phyloP scores from a whole-genome alignment of 257 asterid genomes.

The Eustoma russellianum region DNA sequence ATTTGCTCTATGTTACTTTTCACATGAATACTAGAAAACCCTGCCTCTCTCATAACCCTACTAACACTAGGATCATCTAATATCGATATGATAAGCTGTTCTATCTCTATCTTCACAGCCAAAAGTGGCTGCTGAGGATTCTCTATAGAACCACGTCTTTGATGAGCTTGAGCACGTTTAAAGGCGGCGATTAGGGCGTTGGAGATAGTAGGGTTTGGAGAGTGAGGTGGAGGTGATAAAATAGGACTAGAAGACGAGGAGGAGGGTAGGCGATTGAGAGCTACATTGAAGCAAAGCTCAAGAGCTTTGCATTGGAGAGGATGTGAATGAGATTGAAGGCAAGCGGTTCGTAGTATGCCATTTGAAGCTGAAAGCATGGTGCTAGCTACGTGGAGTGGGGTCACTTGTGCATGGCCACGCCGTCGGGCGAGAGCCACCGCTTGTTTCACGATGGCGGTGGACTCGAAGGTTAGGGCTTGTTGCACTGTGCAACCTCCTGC shows the following conservation, averaged over 20 bases:
- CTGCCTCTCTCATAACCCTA: slow-evolving; percentile 87
- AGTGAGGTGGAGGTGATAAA: slow-evolving; percentile 16
- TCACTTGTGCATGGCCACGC: slow-evolving; percentile 91
- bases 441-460: slow-evolving; percentile 50
- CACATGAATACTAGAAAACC: slow-evolving; percentile 74
- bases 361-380: slow-evolving; percentile 53
- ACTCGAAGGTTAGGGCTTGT: slow-evolving; percentile 49
- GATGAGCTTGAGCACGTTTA: slow-evolving; percentile 91
- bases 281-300: slow-evolving; percentile 96
- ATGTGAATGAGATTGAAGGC: slow-evolving; percentile 68
- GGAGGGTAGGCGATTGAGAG: slow-evolving; percentile 78
- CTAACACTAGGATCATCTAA: slow-evolving; percentile 91
- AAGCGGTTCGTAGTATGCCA: slow-evolving; percentile 57
- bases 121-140: slow-evolving; percentile 54
- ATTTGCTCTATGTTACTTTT: slow-evolving; percentile 62
- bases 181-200: slow-evolving; percentile 90
- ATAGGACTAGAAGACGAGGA: slow-evolving; percentile 31
- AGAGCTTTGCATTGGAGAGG: slow-evolving; percentile 91
- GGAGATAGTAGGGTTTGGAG: slow-evolving; percentile 53
- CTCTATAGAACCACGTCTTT: slow-evolving; percentile 66
- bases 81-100: slow-evolving; percentile 75
- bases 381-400: slow-evolving; percentile 86
- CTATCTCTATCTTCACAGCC: slow-evolving; percentile 60
- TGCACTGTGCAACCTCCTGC: slow-evolving; percentile 61
- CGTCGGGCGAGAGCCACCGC: slow-evolving; percentile 56